Evolutionary conservation across 2,329 filamentous ascomycete species (phyloP).

Genomic region (Aspergillus aculeatinus): DNA sequence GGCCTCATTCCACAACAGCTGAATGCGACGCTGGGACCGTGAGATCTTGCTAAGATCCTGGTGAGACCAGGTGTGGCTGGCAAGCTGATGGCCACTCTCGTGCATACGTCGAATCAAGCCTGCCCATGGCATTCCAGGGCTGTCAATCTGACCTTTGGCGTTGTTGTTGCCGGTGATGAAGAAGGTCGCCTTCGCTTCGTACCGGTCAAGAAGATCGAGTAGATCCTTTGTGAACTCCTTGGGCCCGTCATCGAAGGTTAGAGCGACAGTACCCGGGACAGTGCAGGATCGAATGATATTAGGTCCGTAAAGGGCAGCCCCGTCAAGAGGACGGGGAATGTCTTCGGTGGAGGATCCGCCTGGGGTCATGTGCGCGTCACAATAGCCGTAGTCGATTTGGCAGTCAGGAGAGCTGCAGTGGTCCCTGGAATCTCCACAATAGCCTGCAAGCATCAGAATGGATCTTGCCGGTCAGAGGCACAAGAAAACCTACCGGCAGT

Average conservation of each 20-base stretch:
- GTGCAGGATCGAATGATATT: slow-evolving; percentile 39
- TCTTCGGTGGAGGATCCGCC: slow-evolving; percentile 35
- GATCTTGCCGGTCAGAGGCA: not conserved
- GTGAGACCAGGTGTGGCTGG: slow-evolving; percentile 55
- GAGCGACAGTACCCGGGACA: slow-evolving; percentile 59
- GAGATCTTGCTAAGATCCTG: slow-evolving; percentile 46
- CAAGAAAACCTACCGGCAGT: slow-evolving; percentile 31
- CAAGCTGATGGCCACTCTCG: slow-evolving; percentile 50
- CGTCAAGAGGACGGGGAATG: slow-evolving; percentile 37
- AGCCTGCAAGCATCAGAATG: slow-evolving; percentile 29
- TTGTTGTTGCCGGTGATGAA: slow-evolving; percentile 58
- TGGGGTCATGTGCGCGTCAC: slow-evolving; percentile 38
- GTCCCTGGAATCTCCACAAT: slow-evolving; percentile 36
- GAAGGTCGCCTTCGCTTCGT: slow-evolving; percentile 66
- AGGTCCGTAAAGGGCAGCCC: slow-evolving; percentile 38
- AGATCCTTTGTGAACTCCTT: slow-evolving; percentile 61
- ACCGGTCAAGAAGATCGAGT: slow-evolving; percentile 59
- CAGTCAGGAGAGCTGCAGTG: slow-evolving; percentile 45
- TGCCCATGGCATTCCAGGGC: slow-evolving; percentile 40
- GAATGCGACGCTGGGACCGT: slow-evolving; percentile 35
- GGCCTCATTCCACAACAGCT: slow-evolving; percentile 51
- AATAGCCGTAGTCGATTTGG: slow-evolving; percentile 39
- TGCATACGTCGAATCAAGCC: slow-evolving; percentile 44
- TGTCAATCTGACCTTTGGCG: slow-evolving; percentile 46
- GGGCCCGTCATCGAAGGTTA: slow-evolving; percentile 69